A percentile compares a stretch with the other conserved stretches of the same genome.
These are phyloP conservation scores for Brassica cretica DNA, from an alignment of 345 rosid genomes.

Conservation along the genomic window DNA sequence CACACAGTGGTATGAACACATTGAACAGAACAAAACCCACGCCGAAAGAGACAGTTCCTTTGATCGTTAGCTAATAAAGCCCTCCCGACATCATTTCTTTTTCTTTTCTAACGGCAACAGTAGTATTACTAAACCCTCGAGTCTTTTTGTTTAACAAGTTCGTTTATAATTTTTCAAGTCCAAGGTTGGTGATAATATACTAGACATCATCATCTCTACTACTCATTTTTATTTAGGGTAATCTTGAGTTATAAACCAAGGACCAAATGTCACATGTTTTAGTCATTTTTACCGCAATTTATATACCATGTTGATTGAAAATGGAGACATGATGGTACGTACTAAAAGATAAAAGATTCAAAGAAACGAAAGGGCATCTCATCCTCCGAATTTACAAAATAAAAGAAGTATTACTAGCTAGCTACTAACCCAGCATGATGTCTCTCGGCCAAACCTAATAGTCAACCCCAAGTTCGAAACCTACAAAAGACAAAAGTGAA, in stretches of 20 bases:
- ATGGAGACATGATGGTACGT: slow-evolving; percentile 6
- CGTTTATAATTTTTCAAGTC: background rate
- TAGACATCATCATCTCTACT: background rate
- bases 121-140: background rate
- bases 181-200: background rate
- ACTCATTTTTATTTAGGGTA: background rate
- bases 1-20: background rate
- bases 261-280: background rate
- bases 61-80: slow-evolving; percentile 4
- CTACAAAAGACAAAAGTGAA: slow-evolving; percentile 18
- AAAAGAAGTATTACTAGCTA: slow-evolving; percentile 30
- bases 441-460: slow-evolving; percentile 35
- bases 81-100: background rate
- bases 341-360: slow-evolving; percentile 3
- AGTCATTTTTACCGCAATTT: too few relatives aligned
- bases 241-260: background rate
- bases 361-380: slow-evolving; percentile 20
- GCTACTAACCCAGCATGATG: slow-evolving; percentile 31
- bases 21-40: slow-evolving; percentile 11
- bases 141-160: background rate
- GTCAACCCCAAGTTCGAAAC: slow-evolving; percentile 2
- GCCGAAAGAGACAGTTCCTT: background rate
- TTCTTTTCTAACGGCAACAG: background rate
- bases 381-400: slow-evolving; percentile 37
- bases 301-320: background rate